A percentile compares a stretch with the other conserved stretches of the same genome.
Conservation (phyloP, 164 flowering plant species). For the Vitis amurensis region DNA sequence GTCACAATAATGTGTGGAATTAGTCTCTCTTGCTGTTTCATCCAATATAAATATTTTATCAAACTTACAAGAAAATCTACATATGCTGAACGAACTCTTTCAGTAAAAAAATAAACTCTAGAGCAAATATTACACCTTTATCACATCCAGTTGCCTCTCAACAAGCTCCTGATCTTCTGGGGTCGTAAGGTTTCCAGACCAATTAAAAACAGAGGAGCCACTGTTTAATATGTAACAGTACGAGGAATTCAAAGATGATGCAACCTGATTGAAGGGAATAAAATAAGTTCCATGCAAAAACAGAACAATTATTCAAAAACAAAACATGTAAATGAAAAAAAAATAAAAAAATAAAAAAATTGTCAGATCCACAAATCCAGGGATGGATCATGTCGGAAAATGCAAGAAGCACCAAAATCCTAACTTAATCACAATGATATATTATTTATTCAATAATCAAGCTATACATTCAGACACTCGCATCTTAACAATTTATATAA, state of each 20-base stretch:
- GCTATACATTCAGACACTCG: neutral
- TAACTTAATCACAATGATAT: too few relatives aligned
- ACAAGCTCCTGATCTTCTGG: slow-evolving; percentile 89
- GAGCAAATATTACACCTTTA: slow-evolving; percentile 61
- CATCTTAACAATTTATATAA: neutral
- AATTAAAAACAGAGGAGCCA: slow-evolving; percentile 75
- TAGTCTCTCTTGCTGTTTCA: neutral
- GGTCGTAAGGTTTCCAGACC: slow-evolving; percentile 87
- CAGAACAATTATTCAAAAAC: neutral
- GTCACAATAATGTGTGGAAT: neutral
- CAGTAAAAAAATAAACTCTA: neutral
- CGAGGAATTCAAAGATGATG: slow-evolving; percentile 89
- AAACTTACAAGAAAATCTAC: neutral
- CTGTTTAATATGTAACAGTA: slow-evolving; percentile 87
- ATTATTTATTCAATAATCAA: neutral
- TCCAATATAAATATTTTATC: neutral
- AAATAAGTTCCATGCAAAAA: neutral
- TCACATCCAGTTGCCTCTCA: slow-evolving; percentile 89
- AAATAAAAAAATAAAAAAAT: neutral
- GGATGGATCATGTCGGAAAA: too few relatives aligned
- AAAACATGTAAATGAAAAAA: neutral
- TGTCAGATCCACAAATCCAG: neutral
- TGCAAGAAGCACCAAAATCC: too few relatives aligned
- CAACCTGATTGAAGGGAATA: slow-evolving; percentile 55
- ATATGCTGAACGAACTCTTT: neutral